These are phyloP conservation scores for Trichopus zeylanicus DNA, from an alignment of 116 monocot species.

Conservation along the genomic window DNA sequence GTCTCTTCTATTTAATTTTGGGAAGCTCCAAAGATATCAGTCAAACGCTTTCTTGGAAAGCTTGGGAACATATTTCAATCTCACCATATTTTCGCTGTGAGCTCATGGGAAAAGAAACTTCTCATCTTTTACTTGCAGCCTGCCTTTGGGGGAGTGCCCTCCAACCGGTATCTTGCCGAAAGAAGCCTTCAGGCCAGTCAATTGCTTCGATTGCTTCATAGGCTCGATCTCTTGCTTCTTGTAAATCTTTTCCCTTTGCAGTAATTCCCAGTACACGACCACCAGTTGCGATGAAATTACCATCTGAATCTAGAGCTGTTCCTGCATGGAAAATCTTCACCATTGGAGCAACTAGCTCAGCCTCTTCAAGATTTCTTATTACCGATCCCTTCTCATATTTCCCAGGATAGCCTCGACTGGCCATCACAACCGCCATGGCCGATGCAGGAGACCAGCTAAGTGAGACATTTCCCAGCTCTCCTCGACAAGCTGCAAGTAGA, in stretches of 20 bases:
- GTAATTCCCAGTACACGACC: constrained; percentile 81
- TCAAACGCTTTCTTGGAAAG: too few relatives aligned
- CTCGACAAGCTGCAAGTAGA: constrained; percentile 66
- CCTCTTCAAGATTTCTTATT: constrained; percentile 65
- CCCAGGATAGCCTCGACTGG: constrained; percentile 72
- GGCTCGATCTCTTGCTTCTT: constrained; percentile 52
- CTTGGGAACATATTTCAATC: too few relatives aligned
- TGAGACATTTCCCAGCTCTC: constrained; percentile 42
- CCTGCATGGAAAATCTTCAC: constrained; percentile 92
- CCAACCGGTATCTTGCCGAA: constrained; percentile 68
- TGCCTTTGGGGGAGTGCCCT: constrained; percentile 34
- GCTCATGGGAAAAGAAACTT: too few relatives aligned
- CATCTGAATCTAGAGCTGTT: constrained; percentile 42
- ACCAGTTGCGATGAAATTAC: constrained; percentile 60
- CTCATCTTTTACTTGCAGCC: too few relatives aligned
- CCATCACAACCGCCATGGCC: constrained; percentile 90
- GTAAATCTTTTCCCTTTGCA: constrained; percentile 60
- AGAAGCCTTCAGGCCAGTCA: constrained; percentile 82
- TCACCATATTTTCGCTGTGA: too few relatives aligned
- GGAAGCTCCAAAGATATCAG: too few relatives aligned
- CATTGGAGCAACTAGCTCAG: constrained; percentile 42
- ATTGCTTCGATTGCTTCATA: constrained; percentile 61
- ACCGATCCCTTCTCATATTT: constrained; percentile 53
- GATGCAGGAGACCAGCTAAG: constrained; percentile 64
- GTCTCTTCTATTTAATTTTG: too few relatives aligned